Percentiles rank a stretch among this genome's conserved stretches.
phyloP scores from a whole-genome alignment of 2,329 filamentous ascomycete species.

The Trichoderma sp. region DNA sequence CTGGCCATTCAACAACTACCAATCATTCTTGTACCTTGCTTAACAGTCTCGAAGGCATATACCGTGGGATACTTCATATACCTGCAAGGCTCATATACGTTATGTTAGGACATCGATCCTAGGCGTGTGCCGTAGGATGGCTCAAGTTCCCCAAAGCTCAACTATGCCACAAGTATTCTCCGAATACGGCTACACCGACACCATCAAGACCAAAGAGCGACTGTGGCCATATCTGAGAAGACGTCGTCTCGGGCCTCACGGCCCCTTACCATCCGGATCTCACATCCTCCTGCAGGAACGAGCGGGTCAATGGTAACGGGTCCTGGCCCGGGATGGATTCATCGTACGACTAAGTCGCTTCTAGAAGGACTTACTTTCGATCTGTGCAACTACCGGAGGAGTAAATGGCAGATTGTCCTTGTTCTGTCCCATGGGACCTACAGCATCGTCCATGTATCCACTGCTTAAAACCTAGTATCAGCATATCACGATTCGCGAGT shows the following conservation, averaged over 20 bases:
- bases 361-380: neutral
- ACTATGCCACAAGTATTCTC: neutral
- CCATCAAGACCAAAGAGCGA: neutral
- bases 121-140: no score
- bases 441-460: neutral
- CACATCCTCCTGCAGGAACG: conserved; percentile 18
- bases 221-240: neutral
- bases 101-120: no score
- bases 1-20: no score
- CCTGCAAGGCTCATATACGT: no score
- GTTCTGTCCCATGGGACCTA: neutral
- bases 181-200: neutral
- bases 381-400: no score
- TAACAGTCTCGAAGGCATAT: no score
- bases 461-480: neutral
- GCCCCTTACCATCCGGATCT: neutral
- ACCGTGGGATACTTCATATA: no score
- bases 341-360: conserved; percentile 7
- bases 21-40: no score
- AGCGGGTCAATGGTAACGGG: conserved; percentile 17
- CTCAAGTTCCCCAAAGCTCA: no score
- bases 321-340: neutral
- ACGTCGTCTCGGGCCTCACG: neutral
- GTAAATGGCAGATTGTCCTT: neutral
- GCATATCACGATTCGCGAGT: neutral